These are phyloP conservation scores for Gastrolobium bilobum DNA, from an alignment of 306 rosid genomes.

Conservation along the genomic window DNA sequence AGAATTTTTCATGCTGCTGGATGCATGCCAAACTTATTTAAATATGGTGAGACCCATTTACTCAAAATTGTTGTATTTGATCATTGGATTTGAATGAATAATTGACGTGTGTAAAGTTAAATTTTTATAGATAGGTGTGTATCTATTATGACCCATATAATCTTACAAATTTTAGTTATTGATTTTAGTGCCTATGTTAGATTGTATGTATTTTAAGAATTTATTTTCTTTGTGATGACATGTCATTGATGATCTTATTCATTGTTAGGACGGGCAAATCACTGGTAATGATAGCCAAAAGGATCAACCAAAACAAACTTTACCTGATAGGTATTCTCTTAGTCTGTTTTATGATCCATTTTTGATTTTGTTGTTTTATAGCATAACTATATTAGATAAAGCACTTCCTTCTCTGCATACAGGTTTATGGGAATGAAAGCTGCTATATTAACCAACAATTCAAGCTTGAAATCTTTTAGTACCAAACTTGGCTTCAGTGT, in stretches of 20 bases:
- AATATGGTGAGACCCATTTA: conserved; percentile 54
- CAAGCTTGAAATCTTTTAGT: conserved; percentile 72
- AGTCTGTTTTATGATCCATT: conserved; percentile 12
- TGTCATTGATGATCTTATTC: conserved; percentile 12
- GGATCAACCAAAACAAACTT: conserved; percentile 54
- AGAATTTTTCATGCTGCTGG: conserved; percentile 80
- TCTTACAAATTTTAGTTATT: too few relatives aligned
- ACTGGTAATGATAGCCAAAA: conserved; percentile 46
- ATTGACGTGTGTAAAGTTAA: too few relatives aligned
- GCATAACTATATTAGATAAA: conserved; percentile 32
- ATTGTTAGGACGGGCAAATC: conserved; percentile 58
- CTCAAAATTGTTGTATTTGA: neutral
- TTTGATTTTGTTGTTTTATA: neutral
- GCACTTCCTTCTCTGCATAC: conserved; percentile 42
- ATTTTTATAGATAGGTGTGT: too few relatives aligned
- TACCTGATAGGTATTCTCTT: conserved; percentile 75
- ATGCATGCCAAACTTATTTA: conserved; percentile 61
- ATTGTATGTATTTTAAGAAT: neutral
- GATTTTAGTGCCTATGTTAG: neutral
- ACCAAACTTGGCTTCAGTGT: conserved; percentile 69
- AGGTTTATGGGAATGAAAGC: conserved; percentile 99
- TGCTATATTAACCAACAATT: conserved; percentile 70
- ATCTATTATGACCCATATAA: too few relatives aligned
- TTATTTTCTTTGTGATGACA: conserved; percentile 2
- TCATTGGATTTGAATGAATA: too few relatives aligned